Evolutionary conservation across 176 grass and related monocot species (phyloP), one percentile per base, ranked within the genome.

Genomic region (Calamus simplicifolius): DNA sequence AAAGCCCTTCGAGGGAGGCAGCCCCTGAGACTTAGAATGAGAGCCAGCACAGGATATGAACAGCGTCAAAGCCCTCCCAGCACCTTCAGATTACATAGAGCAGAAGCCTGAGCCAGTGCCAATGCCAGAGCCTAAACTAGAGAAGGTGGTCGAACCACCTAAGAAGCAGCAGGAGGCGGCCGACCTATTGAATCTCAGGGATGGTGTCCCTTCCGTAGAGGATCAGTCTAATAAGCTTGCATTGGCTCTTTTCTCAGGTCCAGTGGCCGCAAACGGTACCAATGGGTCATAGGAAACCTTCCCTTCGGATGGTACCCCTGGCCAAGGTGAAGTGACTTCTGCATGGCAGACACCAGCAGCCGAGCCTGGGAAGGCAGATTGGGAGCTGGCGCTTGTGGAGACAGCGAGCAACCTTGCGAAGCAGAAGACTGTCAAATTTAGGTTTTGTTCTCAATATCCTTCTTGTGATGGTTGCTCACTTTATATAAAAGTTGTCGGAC

Each of bases 361-460:
- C 0, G 86, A 95, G 64, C 15, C 67, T 1, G 83, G 83, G 35
- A 96, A 90, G 54, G 75, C 75, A 5, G 87, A 88, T 49, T 96
- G 92, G 92, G 92, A 90, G 77, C 54, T 90, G 2, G 77, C 66
- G 5, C 75, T 96, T 0, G 87, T 90, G 49, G 92, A 90, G 29
- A 90, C 80, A 4, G 72, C 83, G 5, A 96, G 83, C 69, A 88
- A 62, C 69, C 77, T 90, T 49, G 77, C 77, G 0, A 69, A 72
- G 52, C 86, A 96, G 23, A 69, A 73, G n/a, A n/a, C n/a, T n/a
- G n/a, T n/a, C n/a, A n/a, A n/a, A n/a, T n/a, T n/a, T n/a, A n/a
- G n/a, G n/a, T n/a, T n/a, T n/a, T n/a, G n/a, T n/a, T n/a, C n/a
- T n/a, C n/a, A n/a, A n/a, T n/a, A n/a, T n/a, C n/a, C n/a, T n/a